A percentile compares a stretch with the other conserved stretches of the same genome.
phyloP scores from a whole-genome alignment of 2,329 filamentous ascomycete species.

The Cordyceps farinosa region DNA sequence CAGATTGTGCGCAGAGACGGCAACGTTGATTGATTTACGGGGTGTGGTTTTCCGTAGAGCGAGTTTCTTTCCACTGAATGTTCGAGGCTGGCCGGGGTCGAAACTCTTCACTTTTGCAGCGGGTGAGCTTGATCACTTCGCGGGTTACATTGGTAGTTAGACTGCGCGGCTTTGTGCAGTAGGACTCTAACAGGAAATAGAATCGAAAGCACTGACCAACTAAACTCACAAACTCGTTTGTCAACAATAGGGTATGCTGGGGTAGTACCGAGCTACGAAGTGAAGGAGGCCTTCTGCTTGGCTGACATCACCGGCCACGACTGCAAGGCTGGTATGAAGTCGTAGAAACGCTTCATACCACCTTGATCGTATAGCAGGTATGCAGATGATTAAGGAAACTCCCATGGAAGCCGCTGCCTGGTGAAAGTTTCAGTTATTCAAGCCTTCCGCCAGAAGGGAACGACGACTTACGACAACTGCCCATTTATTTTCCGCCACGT shows the following conservation, averaged over 20 bases:
- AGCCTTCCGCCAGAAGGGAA: background rate
- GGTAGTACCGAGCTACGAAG: too few species aligned
- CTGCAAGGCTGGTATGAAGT: constrained; percentile 12
- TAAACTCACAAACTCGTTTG: too few species aligned
- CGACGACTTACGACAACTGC: background rate
- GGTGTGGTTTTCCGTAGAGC: background rate
- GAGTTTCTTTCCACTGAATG: background rate
- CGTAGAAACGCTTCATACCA: constrained; percentile 14
- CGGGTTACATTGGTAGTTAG: too few species aligned
- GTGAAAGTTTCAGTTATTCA: background rate
- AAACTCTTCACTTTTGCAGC: too few species aligned
- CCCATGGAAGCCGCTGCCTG: background rate
- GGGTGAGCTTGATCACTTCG: too few species aligned
- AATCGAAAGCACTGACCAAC: too few species aligned
- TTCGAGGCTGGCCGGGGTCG: constrained; percentile 4
- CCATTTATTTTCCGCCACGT: background rate
- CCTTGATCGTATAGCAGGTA: background rate
- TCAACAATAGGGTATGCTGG: too few species aligned
- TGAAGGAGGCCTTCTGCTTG: too few species aligned
- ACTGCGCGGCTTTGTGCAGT: too few species aligned
- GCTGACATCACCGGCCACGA: too few species aligned
- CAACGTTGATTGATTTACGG: background rate
- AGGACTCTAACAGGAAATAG: too few species aligned
- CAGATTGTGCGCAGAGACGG: too few species aligned
- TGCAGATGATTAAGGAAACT: background rate